Evolutionary conservation across 2,329 filamentous ascomycete species (phyloP).

Genomic region (Pseudocercospora cruenta): DNA sequence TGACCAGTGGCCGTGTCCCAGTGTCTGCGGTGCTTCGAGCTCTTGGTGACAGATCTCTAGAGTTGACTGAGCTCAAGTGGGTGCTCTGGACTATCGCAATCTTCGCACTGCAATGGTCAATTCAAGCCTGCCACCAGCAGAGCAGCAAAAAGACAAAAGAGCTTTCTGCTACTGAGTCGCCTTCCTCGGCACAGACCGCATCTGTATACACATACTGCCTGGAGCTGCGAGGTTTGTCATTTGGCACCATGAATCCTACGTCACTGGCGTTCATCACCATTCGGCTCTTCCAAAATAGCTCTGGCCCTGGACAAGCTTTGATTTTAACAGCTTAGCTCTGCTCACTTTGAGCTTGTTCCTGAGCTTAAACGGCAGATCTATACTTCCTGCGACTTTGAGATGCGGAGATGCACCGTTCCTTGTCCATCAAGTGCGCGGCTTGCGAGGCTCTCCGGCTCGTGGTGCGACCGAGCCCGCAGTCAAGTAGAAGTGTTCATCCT

Average conservation of each 20-base stretch:
- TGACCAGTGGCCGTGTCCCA: neutral
- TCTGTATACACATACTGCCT: neutral
- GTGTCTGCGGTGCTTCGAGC: neutral
- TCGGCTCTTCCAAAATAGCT: slow-evolving; percentile 1
- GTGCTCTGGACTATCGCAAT: neutral
- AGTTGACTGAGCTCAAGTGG: neutral
- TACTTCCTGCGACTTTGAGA: neutral
- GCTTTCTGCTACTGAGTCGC: no score
- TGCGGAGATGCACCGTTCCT: neutral
- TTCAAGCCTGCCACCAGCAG: no score
- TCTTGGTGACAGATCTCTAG: no score
- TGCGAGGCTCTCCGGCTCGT: neutral
- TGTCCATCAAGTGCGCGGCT: neutral
- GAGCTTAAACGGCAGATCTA: slow-evolving; percentile 3
- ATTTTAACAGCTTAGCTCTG: neutral
- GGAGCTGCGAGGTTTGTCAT: neutral
- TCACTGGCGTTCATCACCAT: neutral
- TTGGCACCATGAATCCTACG: neutral
- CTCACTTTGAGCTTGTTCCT: slow-evolving; percentile 3
- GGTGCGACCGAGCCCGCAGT: neutral
- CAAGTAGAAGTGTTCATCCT: neutral
- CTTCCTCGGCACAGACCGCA: neutral
- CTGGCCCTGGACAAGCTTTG: neutral
- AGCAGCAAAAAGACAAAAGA: neutral
- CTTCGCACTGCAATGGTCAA: no score